Conservation (phyloP, 306 rosid genomes). For the Quercus dentata region DNA sequence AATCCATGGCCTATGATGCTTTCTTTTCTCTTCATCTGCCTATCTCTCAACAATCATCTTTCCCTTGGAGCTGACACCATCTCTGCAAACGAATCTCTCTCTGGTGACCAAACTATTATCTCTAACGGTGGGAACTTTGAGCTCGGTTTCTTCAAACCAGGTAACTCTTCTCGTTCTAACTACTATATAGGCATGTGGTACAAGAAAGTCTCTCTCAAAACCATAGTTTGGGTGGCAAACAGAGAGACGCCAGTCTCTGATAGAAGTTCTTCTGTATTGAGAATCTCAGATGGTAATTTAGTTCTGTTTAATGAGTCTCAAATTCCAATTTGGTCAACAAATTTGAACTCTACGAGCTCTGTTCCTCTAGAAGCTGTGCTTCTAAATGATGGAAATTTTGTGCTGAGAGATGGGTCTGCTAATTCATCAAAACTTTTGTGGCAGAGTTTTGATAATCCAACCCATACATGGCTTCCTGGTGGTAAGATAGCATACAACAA, state of each 20-base stretch:
- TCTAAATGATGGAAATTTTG: slow-evolving; percentile 44
- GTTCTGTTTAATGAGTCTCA: slow-evolving; percentile 37
- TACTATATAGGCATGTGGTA: slow-evolving; percentile 70
- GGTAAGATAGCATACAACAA: slow-evolving; percentile 34
- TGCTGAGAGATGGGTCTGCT: slow-evolving; percentile 18
- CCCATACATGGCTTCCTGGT: slow-evolving; percentile 60
- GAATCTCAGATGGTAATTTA: slow-evolving; percentile 38
- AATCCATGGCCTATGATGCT: slow-evolving; percentile 12
- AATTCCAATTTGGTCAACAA: slow-evolving; percentile 59
- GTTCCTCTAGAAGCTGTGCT: slow-evolving; percentile 23
- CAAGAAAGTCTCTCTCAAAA: slow-evolving; percentile 9
- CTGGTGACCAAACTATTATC: slow-evolving; percentile 55
- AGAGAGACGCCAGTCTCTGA: slow-evolving; percentile 50
- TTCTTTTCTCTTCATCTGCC: slow-evolving; percentile 23
- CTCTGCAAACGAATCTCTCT: slow-evolving; percentile 45
- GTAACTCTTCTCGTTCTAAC: slow-evolving; percentile 33
- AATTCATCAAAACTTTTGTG: slow-evolving; percentile 25
- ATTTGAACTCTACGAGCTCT: slow-evolving; percentile 30
- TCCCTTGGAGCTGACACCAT: slow-evolving; percentile 41
- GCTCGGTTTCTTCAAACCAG: slow-evolving; percentile 57
- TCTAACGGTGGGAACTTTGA: slow-evolving; percentile 40
- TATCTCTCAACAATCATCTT: slow-evolving; percentile 7
- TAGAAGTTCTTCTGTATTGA: slow-evolving; percentile 33
- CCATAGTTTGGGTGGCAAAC: slow-evolving; percentile 68
- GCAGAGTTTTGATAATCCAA: slow-evolving; percentile 65